These are phyloP conservation scores for Nigrograna mackinnonii DNA, from an alignment of 2,329 filamentous ascomycete genomes.

Conservation along the genomic window DNA sequence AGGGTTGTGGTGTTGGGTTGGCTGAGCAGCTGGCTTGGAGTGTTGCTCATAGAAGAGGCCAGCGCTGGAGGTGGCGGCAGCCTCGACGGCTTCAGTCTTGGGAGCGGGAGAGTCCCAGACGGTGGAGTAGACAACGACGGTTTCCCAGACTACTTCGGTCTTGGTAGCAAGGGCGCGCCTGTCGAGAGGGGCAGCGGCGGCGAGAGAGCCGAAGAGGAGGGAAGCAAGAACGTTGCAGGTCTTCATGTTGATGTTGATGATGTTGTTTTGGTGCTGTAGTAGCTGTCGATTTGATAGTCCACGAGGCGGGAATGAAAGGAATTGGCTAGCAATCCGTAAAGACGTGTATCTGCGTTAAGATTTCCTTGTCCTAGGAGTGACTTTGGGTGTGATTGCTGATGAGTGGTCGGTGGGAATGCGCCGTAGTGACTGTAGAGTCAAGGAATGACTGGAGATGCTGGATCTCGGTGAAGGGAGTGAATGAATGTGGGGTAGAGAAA, in stretches of 20 bases:
- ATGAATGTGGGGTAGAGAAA: slow-evolving; percentile 25
- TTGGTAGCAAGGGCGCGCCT: slow-evolving; percentile 39
- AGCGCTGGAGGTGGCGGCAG: slow-evolving; percentile 18
- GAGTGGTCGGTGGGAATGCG: not conserved
- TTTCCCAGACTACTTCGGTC: slow-evolving; percentile 36
- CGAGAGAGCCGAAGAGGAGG: slow-evolving; percentile 36
- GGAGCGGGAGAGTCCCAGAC: slow-evolving; percentile 30
- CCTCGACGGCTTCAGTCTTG: slow-evolving; percentile 5
- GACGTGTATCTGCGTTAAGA: too few species aligned
- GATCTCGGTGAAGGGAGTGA: slow-evolving; percentile 30
- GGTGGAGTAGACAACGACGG: slow-evolving; percentile 39
- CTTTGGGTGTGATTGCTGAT: too few species aligned
- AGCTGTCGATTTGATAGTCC: slow-evolving; percentile 15
- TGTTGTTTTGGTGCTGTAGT: slow-evolving; percentile 20
- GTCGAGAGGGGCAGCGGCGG: slow-evolving; percentile 35
- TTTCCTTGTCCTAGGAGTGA: too few species aligned
- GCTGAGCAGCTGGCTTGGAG: slow-evolving; percentile 6
- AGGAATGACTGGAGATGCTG: slow-evolving; percentile 38
- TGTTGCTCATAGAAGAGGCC: slow-evolving; percentile 23
- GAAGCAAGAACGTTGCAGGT: slow-evolving; percentile 37
- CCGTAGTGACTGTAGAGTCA: slow-evolving; percentile 14
- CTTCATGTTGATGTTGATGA: slow-evolving; percentile 36
- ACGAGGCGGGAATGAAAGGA: slow-evolving; percentile 29
- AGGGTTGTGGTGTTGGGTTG: slow-evolving; percentile 2
- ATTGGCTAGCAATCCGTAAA: slow-evolving; percentile 40